These are phyloP conservation scores for Dothidotthia symphoricarpi DNA, from an alignment of 2,329 filamentous ascomycete species.

Conservation along the genomic window DNA sequence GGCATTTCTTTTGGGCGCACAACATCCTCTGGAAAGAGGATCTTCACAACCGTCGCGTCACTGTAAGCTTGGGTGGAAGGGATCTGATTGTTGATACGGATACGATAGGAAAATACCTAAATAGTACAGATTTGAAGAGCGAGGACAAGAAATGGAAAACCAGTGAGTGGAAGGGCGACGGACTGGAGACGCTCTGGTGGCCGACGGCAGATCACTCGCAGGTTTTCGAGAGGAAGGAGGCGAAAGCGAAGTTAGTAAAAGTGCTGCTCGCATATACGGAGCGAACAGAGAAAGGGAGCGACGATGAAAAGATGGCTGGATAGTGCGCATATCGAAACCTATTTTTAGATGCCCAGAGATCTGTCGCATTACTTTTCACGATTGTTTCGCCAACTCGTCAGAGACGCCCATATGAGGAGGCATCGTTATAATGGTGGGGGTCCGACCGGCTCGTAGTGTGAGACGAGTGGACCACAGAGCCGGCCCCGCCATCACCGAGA, in stretches of 20 bases:
- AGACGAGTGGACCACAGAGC: slow-evolving; percentile 6
- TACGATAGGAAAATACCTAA: slow-evolving; percentile 59
- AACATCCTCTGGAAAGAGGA: slow-evolving; percentile 71
- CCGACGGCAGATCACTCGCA: slow-evolving; percentile 64
- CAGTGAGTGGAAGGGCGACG: slow-evolving; percentile 40
- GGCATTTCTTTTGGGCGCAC: slow-evolving; percentile 70
- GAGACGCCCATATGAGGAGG: no score
- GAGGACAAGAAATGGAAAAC: slow-evolving; percentile 35
- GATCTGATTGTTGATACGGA: slow-evolving; percentile 66
- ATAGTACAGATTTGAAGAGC: slow-evolving; percentile 34
- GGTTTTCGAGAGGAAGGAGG: slow-evolving; percentile 36
- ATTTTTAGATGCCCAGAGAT: no score
- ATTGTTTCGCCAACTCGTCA: slow-evolving; percentile 1
- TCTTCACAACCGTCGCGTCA: slow-evolving; percentile 50
- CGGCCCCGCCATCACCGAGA: slow-evolving; percentile 28
- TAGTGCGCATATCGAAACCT: neutral
- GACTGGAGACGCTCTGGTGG: slow-evolving; percentile 61
- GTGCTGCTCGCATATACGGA: slow-evolving; percentile 29
- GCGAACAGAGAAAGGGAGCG: slow-evolving; percentile 9
- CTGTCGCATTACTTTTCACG: slow-evolving; percentile 4
- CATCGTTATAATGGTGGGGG: slow-evolving; percentile 13
- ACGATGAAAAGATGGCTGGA: neutral
- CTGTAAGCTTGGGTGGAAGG: slow-evolving; percentile 58
- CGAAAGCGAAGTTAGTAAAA: slow-evolving; percentile 23
- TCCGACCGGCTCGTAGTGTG: slow-evolving; percentile 14